Conservation (phyloP, 2,329 filamentous ascomycete species). For the Plenodomus biglobosus region DNA sequence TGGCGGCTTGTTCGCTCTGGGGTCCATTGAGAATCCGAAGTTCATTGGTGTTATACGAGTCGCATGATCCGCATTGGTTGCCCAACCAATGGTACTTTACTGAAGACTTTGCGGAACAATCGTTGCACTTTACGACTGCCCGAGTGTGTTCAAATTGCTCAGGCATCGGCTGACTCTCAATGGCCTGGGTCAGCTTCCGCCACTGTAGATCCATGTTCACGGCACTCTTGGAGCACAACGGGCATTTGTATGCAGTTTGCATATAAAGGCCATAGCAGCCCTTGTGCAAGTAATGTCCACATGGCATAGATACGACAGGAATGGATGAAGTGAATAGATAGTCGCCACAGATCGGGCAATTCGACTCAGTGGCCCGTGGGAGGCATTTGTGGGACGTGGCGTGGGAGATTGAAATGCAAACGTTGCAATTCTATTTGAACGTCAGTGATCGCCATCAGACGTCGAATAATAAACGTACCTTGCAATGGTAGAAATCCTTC, state of each 20-base stretch:
- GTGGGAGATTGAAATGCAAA: constrained; percentile 88
- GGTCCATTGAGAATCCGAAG: constrained; percentile 48
- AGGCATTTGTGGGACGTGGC: constrained; percentile 88
- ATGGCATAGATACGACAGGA: constrained; percentile 90
- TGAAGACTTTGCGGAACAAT: constrained; percentile 84
- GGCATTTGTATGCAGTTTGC: constrained; percentile 89
- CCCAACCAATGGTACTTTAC: constrained; percentile 94
- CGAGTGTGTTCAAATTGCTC: constrained; percentile 74
- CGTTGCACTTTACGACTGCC: constrained; percentile 88
- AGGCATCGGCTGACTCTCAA: constrained; percentile 90
- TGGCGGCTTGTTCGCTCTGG: constrained; percentile 40
- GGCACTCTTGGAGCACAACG: constrained; percentile 94
- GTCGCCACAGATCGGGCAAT: constrained; percentile 95
- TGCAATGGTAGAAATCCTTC: constrained; percentile 98
- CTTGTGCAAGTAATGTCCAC: constrained; percentile 93
- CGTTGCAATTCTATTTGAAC: constrained; percentile 64
- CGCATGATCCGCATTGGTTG: constrained; percentile 73
- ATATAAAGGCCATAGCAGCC: constrained; percentile 87
- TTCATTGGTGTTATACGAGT: constrained; percentile 56
- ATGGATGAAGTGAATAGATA: constrained; percentile 93
- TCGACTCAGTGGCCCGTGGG: constrained; percentile 74
- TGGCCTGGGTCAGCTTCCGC: constrained; percentile 83
- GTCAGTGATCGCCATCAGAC: constrained; percentile 15
- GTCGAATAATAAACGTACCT: constrained; percentile 60
- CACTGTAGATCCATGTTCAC: constrained; percentile 97